Base-by-base conservation (phyloP, 148 eudicot species). In the Spergularia marina region DNA sequence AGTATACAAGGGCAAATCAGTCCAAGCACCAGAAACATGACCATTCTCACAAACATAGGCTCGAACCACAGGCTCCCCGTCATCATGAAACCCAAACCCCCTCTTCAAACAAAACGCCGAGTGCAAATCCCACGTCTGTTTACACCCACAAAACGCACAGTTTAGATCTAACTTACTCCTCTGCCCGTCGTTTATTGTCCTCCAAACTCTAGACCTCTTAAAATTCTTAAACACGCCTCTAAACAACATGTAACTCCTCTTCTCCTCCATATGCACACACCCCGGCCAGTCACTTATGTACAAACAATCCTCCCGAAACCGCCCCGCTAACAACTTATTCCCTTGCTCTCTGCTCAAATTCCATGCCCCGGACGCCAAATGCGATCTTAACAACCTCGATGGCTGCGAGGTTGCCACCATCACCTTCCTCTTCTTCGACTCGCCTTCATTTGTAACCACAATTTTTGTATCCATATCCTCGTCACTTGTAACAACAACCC, bases 1-100 rank as follows among this genome's bases (percentile, higher is more conserved):
- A 8, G 89, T 79, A 66, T 88, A 94, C 68, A 90, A 77, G 44
- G 98, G 96, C 80, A 87, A 85, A 79, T 91, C 92, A 7, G 98
- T 94, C 98, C 98, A 91, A 7, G 97, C 98, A 40, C 98, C 98
- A 16, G 98, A 91, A 74, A 94, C 98, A 87, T 91, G 98, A n/a
- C 98, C 98, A 71, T 94, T 94, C 65, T 94, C 97, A 75, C 97
- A 94, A 0, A 94, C 97, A 79, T 87, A 94, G 49, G 98, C 98
- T 74, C 97, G 74, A 79, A 94, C 98, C 60, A 87, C 95, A 0
- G 98, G 98, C 69, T 91, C 95, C 0, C 98, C 98, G 75, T 94
- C 97, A 17, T 94, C 98, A 75, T 91, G 97, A 74, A 76, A 94
- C 21, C 98, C 97, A 18, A 87, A 94, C 49, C 85, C 90, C 74